Evolutionary conservation across 129 eudicot genomes (phyloP).

Genomic region (Lactuca sativa): DNA sequence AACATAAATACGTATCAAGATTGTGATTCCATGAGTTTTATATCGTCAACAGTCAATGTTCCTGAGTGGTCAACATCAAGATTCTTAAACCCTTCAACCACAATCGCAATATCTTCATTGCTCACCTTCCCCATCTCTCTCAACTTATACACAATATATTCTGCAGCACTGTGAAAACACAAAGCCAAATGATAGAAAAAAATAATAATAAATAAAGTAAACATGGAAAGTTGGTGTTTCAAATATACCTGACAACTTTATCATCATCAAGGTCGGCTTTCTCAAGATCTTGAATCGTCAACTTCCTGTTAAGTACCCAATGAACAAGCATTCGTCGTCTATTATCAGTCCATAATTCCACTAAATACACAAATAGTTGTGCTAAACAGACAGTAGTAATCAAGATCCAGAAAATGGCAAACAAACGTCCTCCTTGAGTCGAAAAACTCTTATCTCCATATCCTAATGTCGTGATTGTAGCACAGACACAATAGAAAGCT

Average conservation of each 20-base stretch:
- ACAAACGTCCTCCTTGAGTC: constrained; percentile 59
- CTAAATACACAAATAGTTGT: constrained; percentile 60
- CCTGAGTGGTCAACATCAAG: constrained; percentile 83
- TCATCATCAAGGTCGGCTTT: constrained; percentile 84
- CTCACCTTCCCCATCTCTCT: constrained; percentile 81
- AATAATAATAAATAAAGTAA: not conserved
- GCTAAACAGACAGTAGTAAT: constrained; percentile 69
- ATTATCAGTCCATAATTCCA: constrained; percentile 67
- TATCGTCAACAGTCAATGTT: constrained; percentile 59
- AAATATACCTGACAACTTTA: constrained; percentile 50
- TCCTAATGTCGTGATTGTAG: constrained; percentile 80
- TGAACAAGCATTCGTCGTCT: constrained; percentile 42
- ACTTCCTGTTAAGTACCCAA: constrained; percentile 69
- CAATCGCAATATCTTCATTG: constrained; percentile 45
- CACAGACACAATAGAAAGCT: constrained; percentile 85
- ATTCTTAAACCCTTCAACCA: constrained; percentile 53
- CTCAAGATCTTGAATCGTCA: constrained; percentile 64
- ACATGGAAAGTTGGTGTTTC: not conserved
- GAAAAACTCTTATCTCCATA: constrained; percentile 89
- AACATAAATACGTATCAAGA: constrained; percentile 2
- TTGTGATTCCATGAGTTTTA: constrained; percentile 24
- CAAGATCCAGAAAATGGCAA: constrained; percentile 80
- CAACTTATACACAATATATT: constrained; percentile 60
- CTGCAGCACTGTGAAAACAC: constrained; percentile 53
- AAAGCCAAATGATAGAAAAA: not conserved